phyloP scores from a whole-genome alignment of 306 rosid genomes.

The Senna siamea region DNA sequence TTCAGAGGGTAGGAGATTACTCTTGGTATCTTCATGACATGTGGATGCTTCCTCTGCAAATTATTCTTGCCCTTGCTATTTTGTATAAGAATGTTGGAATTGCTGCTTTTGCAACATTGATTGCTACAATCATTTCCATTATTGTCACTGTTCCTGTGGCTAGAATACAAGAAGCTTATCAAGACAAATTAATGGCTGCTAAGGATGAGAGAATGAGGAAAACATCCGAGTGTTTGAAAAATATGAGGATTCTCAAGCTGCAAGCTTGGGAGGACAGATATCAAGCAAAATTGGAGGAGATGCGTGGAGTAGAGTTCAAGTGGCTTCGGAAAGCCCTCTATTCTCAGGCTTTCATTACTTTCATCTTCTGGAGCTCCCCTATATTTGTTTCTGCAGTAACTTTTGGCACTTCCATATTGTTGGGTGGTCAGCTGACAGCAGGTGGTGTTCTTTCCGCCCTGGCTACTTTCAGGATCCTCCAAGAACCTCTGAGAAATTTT shows the following conservation, averaged over 20 bases:
- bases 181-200: slow-evolving; percentile 95
- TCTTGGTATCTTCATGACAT: slow-evolving; percentile 98
- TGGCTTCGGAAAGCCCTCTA: slow-evolving; percentile 95
- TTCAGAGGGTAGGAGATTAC: slow-evolving; percentile 94
- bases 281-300: slow-evolving; percentile 73
- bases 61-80: slow-evolving; percentile 92
- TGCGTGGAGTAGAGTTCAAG: slow-evolving; percentile 93
- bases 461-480: slow-evolving; percentile 98
- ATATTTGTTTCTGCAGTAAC: slow-evolving; percentile 97
- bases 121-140: slow-evolving; percentile 93
- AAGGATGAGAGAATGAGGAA: slow-evolving; percentile 99
- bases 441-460: slow-evolving; percentile 98
- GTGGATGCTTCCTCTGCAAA: slow-evolving; percentile 99
- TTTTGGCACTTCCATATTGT: slow-evolving; percentile 79
- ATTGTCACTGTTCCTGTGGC: slow-evolving; percentile 84
- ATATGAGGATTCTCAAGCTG: slow-evolving; percentile 96
- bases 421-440: slow-evolving; percentile 87
- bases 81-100: slow-evolving; percentile 96
- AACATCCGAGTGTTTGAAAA: slow-evolving; percentile 92
- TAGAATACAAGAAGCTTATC: slow-evolving; percentile 83
- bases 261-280: slow-evolving; percentile 99
- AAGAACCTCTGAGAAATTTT: slow-evolving; percentile 98
- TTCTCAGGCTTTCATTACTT: slow-evolving; percentile 97
- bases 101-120: slow-evolving; percentile 87
- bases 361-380: slow-evolving; percentile 99